Evolutionary conservation across 352 stramenopile genomes (phyloP).

Genomic region (Saprolegnia parasitica): DNA sequence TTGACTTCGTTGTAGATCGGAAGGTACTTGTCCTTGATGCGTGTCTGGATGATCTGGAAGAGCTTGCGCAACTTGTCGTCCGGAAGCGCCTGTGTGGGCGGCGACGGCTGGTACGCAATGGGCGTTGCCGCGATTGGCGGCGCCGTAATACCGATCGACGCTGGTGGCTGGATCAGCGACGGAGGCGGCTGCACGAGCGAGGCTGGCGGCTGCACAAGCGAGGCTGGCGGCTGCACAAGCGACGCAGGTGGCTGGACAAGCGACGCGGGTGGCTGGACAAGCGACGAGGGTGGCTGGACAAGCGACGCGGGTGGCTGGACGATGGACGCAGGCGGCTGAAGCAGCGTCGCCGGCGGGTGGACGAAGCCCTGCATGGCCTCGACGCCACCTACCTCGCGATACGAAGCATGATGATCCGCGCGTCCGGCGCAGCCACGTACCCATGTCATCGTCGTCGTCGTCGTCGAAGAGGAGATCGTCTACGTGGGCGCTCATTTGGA

Average conservation of each 20-base stretch:
- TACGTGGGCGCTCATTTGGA: conserved; percentile 73
- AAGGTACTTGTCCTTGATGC: conserved; percentile 23
- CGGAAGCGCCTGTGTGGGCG: not conserved
- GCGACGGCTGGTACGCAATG: conserved; percentile 22
- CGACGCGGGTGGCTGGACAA: not conserved
- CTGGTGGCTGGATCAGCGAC: conserved; percentile 3
- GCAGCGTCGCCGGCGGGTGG: not conserved
- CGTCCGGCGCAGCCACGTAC: not conserved
- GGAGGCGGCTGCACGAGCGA: conserved; percentile 18
- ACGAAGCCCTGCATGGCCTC: not conserved
- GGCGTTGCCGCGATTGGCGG: conserved; percentile 5
- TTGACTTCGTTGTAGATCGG: conserved; percentile 22
- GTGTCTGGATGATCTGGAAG: conserved; percentile 22
- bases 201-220: not conserved
- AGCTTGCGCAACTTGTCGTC: conserved; percentile 29
- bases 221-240: conserved; percentile 8
- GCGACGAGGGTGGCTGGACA: not conserved
- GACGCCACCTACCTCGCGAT: not conserved
- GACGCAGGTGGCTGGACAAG: not conserved
- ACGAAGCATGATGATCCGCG: too few species aligned
- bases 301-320: not conserved
- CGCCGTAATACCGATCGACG: conserved; percentile 14
- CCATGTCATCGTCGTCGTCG: conserved; percentile 43
- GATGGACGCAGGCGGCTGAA: not conserved
- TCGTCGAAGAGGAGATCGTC: conserved; percentile 78